These are phyloP conservation scores for Rhodotorula sp. DNA, from an alignment of 1,284 basidiomycete species.

Conservation along the genomic window DNA sequence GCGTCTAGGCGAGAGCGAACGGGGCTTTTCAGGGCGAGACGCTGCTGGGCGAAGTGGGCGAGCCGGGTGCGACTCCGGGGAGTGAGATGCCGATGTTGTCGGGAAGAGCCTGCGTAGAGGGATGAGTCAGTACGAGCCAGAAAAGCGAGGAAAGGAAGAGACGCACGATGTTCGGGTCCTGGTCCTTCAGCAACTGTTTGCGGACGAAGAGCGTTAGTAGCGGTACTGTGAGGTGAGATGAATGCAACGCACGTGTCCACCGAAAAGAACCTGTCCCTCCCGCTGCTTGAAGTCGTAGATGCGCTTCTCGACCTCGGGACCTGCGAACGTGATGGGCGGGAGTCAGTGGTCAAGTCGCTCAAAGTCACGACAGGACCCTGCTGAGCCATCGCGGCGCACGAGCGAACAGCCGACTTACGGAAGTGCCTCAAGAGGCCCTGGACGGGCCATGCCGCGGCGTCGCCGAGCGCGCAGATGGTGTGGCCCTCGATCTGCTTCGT, in stretches of 20 bases:
- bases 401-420: conserved; percentile 54
- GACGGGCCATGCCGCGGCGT: conserved; percentile 98
- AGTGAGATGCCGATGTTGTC: conserved; percentile 38
- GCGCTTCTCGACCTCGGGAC: conserved; percentile 82
- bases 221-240: neutral
- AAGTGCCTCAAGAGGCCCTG: conserved; percentile 95
- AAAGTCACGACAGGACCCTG: too few relatives aligned
- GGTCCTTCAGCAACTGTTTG: conserved; percentile 60
- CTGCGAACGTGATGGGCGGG: conserved; percentile 42
- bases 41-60: conserved; percentile 5
- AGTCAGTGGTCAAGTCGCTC: too few relatives aligned
- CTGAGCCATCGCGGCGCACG: too few relatives aligned
- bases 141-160: neutral
- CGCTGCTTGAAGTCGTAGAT: conserved; percentile 74
- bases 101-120: conserved; percentile 22
- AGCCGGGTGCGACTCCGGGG: conserved; percentile 7
- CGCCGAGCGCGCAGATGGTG: conserved; percentile 88
- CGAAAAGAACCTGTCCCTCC: conserved; percentile 84
- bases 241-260: conserved; percentile 58
- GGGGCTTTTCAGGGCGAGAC: neutral
- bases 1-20: too few relatives aligned
- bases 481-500: conserved; percentile 94
- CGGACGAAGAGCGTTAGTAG: neutral
- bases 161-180: conserved; percentile 61
- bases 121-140: neutral